phyloP scores from a whole-genome alignment of 768 basidiomycete genomes.

The Amylocystis lapponica region DNA sequence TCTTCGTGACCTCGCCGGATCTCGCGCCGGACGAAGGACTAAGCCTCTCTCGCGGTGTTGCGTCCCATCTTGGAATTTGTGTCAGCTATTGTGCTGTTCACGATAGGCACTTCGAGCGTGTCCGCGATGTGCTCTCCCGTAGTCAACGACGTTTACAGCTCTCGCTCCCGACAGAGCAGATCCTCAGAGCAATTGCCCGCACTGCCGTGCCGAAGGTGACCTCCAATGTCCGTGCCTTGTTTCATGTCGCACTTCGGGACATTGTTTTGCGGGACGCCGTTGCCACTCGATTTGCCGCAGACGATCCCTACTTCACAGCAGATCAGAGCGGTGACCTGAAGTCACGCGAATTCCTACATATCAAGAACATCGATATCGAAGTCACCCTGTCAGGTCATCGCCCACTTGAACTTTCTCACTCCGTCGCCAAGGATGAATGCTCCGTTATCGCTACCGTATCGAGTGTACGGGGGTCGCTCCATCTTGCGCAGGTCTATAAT shows the following conservation, averaged over 20 bases:
- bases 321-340: conserved; percentile 25
- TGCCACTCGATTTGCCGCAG: conserved; percentile 60
- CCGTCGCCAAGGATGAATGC: conserved; percentile 33
- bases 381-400: conserved; percentile 20
- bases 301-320: conserved; percentile 44
- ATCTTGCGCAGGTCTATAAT: conserved; percentile 67
- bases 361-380: conserved; percentile 30
- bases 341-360: conserved; percentile 40
- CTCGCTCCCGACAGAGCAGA: conserved; percentile 45
- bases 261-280: conserved; percentile 54
- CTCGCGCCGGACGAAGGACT: conserved; percentile 66
- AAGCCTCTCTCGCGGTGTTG: conserved; percentile 65
- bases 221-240: conserved; percentile 34
- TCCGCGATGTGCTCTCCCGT: conserved; percentile 29
- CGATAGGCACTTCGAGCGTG: conserved; percentile 9
- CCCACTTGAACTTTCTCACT: conserved; percentile 5
- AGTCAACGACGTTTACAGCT: conserved; percentile 48
- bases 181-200: conserved; percentile 39
- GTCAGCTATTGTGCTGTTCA: conserved; percentile 52
- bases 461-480: conserved; percentile 45
- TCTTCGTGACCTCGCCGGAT: conserved; percentile 75
- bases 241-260: conserved; percentile 41
- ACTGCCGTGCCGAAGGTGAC: conserved; percentile 22
- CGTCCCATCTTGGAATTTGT: conserved; percentile 46
- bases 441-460: conserved; percentile 47